Percentiles rank a stretch among this genome's conserved stretches.
phyloP scores from a whole-genome alignment of 2,329 filamentous ascomycete species.

The Arachnopeziza araneosa region DNA sequence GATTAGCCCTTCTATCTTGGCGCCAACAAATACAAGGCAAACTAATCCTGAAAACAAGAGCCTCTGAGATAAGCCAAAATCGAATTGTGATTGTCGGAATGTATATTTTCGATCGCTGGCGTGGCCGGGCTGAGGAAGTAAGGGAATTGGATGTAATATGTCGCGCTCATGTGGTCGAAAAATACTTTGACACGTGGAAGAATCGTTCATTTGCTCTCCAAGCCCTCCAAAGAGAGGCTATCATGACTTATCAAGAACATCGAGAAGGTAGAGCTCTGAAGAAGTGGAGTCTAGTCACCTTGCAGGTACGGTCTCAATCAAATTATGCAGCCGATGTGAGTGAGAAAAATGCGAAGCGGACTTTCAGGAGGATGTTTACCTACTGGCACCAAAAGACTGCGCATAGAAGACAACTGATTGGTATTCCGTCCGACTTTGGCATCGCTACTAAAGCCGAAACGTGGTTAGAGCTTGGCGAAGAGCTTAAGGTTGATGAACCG shows the following conservation, averaged over 20 bases:
- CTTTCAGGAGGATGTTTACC: conserved; percentile 29
- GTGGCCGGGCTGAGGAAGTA: conserved; percentile 23
- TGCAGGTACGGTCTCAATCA: conserved; percentile 24
- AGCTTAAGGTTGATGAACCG: conserved; percentile 20
- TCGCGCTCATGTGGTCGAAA: conserved; percentile 20
- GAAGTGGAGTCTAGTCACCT: conserved; percentile 27
- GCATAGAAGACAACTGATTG: conserved; percentile 16
- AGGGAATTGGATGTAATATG: conserved; percentile 23
- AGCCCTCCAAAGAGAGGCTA: conserved; percentile 25
- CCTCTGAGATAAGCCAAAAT: conserved; percentile 20
- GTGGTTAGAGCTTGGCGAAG: conserved; percentile 29
- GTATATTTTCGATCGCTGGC: conserved; percentile 30
- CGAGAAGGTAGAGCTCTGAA: conserved; percentile 23
- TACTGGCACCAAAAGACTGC: conserved; percentile 29
- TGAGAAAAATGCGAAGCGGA: conserved; percentile 29
- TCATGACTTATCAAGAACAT: conserved; percentile 25
- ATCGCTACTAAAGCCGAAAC: conserved; percentile 20
- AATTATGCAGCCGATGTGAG: conserved; percentile 26
- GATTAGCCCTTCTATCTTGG: conserved; percentile 24
- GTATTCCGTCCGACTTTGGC: conserved; percentile 10
- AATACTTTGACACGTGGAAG: conserved; percentile 25
- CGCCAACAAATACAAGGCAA: conserved; percentile 17
- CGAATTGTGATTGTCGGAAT: conserved; percentile 24
- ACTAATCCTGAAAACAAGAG: conserved; percentile 26
- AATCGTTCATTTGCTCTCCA: conserved; percentile 18